These are phyloP conservation scores for Backusella tuberculispora DNA, from an alignment of 192 early-diverging fungal genomes.

Conservation along the genomic window DNA sequence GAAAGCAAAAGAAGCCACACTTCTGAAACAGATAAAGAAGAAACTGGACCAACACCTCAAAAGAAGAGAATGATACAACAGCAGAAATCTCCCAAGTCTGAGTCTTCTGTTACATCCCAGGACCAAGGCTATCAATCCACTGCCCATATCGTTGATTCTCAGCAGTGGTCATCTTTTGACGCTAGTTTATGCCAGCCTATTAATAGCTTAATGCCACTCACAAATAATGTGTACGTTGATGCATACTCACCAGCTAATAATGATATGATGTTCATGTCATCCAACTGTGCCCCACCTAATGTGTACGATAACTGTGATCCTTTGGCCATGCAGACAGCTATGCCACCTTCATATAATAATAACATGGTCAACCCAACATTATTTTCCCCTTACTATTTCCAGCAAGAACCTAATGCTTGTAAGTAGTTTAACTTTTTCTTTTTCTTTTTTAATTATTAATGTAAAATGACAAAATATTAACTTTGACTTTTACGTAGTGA, in stretches of 20 bases:
- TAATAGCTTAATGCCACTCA: conserved; percentile 1
- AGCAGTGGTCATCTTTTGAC: conserved; percentile 8
- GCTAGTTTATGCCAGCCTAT: background rate
- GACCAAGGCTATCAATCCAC: background rate
- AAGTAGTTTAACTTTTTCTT: no score
- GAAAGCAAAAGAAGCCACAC: background rate
- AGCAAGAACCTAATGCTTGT: conserved; percentile 7
- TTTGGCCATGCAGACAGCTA: background rate
- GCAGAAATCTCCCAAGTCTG: background rate
- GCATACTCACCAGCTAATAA: conserved; percentile 16
- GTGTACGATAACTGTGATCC: conserved; percentile 17
- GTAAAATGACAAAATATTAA: background rate
- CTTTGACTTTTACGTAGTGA: background rate
- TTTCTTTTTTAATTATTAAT: background rate
- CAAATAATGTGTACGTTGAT: background rate
- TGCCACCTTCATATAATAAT: background rate
- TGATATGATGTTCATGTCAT: conserved; percentile 1
- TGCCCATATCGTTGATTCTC: conserved; percentile 2
- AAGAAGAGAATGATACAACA: conserved; percentile 17
- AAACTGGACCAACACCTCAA: background rate
- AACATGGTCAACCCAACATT: conserved; percentile 11
- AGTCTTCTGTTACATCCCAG: background rate
- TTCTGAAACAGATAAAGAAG: background rate
- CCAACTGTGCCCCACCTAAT: background rate
- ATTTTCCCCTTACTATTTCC: conserved; percentile 10